Evolutionary conservation across 1,139 yeast species (phyloP).

Genomic region (Trichomonascaceae sp.): DNA sequence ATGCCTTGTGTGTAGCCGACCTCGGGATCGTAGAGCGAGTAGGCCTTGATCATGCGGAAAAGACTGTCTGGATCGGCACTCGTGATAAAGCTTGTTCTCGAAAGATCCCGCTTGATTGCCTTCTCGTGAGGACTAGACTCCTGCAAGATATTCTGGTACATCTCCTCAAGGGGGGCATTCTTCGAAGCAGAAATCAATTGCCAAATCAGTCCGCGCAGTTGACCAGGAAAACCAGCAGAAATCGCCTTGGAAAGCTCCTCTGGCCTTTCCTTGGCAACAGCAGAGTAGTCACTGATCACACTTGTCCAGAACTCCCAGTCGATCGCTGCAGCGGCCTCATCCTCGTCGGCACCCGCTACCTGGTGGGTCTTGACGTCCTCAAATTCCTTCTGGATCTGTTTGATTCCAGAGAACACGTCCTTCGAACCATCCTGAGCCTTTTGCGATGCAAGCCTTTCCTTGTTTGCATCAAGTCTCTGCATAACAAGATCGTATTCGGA

Average conservation of each 20-base stretch:
- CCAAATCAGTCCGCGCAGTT: conserved; percentile 84
- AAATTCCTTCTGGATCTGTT: conserved; percentile 49
- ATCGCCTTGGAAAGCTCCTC: conserved; percentile 47
- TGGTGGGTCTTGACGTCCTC: conserved; percentile 30
- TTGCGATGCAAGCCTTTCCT: conserved; percentile 30
- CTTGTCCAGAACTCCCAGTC: conserved; percentile 89
- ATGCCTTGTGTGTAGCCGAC: conserved; percentile 97
- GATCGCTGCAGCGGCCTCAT: conserved; percentile 17
- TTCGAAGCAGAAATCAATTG: conserved; percentile 78
- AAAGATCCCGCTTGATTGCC: conserved; percentile 66
- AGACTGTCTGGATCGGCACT: conserved; percentile 41
- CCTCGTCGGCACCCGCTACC: conserved; percentile 6
- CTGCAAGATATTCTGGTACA: conserved; percentile 40
- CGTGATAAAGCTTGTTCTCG: conserved; percentile 71
- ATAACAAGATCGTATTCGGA: conserved; percentile 34
- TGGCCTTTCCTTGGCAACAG: conserved; percentile 51
- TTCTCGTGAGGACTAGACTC: conserved; percentile 55
- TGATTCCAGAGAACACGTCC: conserved; percentile 41
- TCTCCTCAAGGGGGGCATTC: conserved; percentile 56
- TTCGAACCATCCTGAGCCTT: conserved; percentile 17
- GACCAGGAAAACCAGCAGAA: conserved; percentile 68
- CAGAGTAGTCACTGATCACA: conserved; percentile 60
- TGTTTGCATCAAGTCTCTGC: conserved; percentile 35
- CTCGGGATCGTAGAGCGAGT: conserved; percentile 75
- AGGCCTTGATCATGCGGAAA: conserved; percentile 67